A percentile compares a stretch with the other conserved stretches of the same genome.
phyloP scores from a whole-genome alignment of 1,284 basidiomycete species.

The Ganoderma sinense region DNA sequence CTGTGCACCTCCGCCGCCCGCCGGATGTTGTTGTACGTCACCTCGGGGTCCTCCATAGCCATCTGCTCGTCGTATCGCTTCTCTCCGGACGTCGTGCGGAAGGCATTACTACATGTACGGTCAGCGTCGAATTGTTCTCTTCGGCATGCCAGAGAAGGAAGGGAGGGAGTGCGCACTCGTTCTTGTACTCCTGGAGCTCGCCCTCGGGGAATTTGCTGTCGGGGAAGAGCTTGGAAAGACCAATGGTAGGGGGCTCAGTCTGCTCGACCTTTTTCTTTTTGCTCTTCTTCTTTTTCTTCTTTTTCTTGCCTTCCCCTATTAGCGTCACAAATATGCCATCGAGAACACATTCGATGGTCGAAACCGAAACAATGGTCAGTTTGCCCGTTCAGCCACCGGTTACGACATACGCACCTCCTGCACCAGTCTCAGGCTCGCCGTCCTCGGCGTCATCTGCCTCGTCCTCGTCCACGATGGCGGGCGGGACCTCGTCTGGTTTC shows the following conservation, averaged over 20 bases:
- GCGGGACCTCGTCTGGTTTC: conserved; percentile 33
- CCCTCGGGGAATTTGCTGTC: conserved; percentile 91
- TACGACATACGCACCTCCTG: conserved; percentile 26
- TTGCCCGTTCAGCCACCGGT: not conserved
- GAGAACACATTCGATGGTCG: not conserved
- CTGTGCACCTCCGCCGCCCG: conserved; percentile 96
- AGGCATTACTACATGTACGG: conserved; percentile 71
- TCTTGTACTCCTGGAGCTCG: conserved; percentile 90
- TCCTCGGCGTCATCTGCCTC: conserved; percentile 42
- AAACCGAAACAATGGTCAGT: not conserved
- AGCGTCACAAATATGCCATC: not conserved
- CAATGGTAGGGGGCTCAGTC: conserved; percentile 93
- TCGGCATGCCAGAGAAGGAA: conserved; percentile 14
- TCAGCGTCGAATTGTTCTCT: not conserved
- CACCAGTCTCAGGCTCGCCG: conserved; percentile 33
- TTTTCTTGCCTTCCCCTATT: conserved; percentile 54
- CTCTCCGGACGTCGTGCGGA: conserved; percentile 92
- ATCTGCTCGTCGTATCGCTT: conserved; percentile 85
- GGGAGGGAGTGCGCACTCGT: conserved; percentile 69
- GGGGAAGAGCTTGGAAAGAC: conserved; percentile 90
- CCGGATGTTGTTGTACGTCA: conserved; percentile 90
- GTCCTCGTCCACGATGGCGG: conserved; percentile 34
- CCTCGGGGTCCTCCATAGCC: conserved; percentile 80
- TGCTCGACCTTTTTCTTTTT: conserved; percentile 88
- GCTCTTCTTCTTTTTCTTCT: conserved; percentile 94